Evolutionary conservation across 1,284 basidiomycete species (phyloP).

Genomic region (Trametes polyzona): DNA sequence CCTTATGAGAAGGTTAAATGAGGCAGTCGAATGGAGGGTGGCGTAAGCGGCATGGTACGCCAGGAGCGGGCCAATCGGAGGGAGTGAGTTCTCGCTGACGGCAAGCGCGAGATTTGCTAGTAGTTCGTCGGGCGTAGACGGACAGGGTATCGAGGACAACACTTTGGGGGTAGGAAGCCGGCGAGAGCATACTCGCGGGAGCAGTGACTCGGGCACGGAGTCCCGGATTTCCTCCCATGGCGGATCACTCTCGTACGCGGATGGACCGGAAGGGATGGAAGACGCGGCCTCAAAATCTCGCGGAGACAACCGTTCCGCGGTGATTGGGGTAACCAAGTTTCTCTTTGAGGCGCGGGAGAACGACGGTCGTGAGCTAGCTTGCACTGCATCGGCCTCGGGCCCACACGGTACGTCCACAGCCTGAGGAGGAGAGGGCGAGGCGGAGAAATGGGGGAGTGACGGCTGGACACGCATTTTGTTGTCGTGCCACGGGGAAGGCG

Average conservation of each 20-base stretch:
- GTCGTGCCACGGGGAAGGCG: not conserved
- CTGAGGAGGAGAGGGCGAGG: not conserved
- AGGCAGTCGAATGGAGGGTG: conserved; percentile 32
- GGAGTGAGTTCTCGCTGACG: conserved; percentile 28
- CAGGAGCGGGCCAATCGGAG: conserved; percentile 19
- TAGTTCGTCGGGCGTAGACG: conserved; percentile 35
- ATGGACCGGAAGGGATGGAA: not conserved
- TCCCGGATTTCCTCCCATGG: conserved; percentile 27
- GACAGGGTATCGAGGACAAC: conserved; percentile 19
- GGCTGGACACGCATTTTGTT: not conserved
- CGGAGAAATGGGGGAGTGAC: not conserved
- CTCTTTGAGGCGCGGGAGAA: not conserved
- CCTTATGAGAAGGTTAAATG: conserved; percentile 40
- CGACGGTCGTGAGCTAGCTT: not conserved
- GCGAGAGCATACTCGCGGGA: conserved; percentile 6
- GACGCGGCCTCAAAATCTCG: not conserved
- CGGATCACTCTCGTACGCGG: conserved; percentile 23
- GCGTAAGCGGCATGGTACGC: conserved; percentile 26
- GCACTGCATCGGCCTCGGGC: conserved; percentile 4
- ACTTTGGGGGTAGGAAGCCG: conserved; percentile 19
- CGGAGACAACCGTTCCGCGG: conserved; percentile 9
- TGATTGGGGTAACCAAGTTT: conserved; percentile 2
- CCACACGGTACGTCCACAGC: not conserved
- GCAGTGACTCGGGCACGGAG: conserved; percentile 16
- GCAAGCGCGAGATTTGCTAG: conserved; percentile 51